These are phyloP conservation scores for Colletotrichum echinochloae DNA, from an alignment of 2,329 filamentous ascomycete species.

Conservation along the genomic window DNA sequence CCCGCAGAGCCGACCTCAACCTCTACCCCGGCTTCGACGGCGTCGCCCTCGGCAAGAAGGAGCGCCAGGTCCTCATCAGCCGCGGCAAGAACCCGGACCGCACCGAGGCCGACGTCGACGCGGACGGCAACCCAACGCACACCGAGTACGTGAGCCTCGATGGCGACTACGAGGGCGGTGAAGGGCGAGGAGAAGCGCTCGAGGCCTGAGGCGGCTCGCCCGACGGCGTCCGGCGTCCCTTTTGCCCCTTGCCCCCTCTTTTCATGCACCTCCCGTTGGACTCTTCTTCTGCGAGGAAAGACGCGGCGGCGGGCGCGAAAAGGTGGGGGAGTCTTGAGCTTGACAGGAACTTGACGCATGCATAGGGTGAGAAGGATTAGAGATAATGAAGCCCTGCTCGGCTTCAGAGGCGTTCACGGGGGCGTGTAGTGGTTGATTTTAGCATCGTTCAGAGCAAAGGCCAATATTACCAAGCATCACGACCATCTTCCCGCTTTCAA, in stretches of 20 bases:
- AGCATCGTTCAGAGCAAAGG: not conserved
- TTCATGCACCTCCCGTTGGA: too few species aligned
- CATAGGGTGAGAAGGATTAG: not conserved
- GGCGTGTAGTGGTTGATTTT: not conserved
- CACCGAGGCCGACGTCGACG: conserved; percentile 59
- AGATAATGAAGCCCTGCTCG: not conserved
- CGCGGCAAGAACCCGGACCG: conserved; percentile 63
- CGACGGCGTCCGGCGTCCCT: not conserved
- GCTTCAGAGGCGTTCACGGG: not conserved
- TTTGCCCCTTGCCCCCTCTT: too few species aligned
- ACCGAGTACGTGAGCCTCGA: conserved; percentile 44
- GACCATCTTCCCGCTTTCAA: not conserved
- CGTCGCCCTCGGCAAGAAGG: conserved; percentile 64
- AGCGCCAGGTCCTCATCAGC: conserved; percentile 54
- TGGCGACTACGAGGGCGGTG: not conserved
- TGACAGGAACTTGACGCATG: not conserved
- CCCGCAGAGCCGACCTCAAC: conserved; percentile 49
- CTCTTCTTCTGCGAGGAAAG: not conserved
- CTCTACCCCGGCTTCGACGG: conserved; percentile 63
- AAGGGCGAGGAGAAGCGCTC: not conserved
- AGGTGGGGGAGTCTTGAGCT: too few species aligned
- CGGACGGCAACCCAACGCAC: conserved; percentile 53
- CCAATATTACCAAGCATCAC: not conserved
- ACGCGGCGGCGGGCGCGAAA: not conserved
- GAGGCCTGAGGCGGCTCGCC: not conserved